These are phyloP conservation scores for Verticillium tricorpus DNA, from an alignment of 2,329 filamentous ascomycete genomes.

Conservation along the genomic window DNA sequence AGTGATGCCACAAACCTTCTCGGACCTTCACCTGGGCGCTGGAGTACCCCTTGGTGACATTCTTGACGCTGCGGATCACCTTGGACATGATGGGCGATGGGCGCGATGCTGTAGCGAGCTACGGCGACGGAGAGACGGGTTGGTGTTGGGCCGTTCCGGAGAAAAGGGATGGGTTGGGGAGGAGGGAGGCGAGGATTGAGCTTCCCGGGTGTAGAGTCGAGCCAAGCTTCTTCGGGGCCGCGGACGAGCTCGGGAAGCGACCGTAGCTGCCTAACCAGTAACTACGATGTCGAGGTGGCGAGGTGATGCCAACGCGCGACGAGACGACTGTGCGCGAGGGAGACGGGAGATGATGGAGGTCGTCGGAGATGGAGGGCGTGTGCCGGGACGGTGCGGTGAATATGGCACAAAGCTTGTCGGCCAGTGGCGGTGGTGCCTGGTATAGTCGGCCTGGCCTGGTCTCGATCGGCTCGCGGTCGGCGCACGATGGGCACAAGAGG, in stretches of 20 bases:
- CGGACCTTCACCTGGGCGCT: slow-evolving; percentile 95
- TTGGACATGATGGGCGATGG: slow-evolving; percentile 72
- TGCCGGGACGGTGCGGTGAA: neutral
- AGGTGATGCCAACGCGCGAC: neutral
- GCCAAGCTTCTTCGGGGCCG: neutral
- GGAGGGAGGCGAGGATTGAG: neutral
- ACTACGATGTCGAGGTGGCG: neutral
- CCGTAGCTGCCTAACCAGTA: neutral
- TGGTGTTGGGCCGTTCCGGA: neutral
- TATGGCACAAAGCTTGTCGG: neutral
- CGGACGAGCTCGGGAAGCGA: neutral
- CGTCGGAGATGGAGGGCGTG: neutral
- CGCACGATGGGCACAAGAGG: neutral
- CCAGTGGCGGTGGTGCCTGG: neutral
- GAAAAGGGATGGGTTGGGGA: neutral
- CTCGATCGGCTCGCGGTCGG: neutral
- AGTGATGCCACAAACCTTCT: slow-evolving; percentile 64
- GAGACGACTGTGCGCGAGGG: neutral
- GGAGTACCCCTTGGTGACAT: slow-evolving; percentile 98
- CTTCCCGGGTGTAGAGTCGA: neutral
- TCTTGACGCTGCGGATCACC: slow-evolving; percentile 96
- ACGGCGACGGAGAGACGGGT: neutral
- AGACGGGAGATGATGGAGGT: neutral
- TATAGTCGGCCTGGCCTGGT: neutral
- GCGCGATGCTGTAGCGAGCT: neutral